Evolutionary conservation across 768 basidiomycete species (phyloP), one percentile per base, ranked within the genome.

Genomic region (Mycena alexandri): DNA sequence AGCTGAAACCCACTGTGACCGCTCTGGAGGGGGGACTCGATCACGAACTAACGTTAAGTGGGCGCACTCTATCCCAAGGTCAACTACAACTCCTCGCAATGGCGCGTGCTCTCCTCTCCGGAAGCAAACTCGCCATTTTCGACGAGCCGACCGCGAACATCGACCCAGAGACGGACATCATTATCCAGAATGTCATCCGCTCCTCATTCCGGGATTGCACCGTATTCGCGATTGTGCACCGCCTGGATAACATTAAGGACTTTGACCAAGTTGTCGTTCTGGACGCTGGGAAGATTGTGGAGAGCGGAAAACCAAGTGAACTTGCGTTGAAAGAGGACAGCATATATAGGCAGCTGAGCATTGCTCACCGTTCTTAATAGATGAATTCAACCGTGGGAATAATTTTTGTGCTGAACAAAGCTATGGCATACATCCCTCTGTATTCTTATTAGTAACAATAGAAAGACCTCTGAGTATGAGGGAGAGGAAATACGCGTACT

Each of bases 251-350:
- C 1, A 86, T 88, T 69, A 74, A 84, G 61, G 77, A 76, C 24
- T 83, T 83, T 68, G 85, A 86, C 67, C 72, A 79, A 47, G 79
- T 85, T 12, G 83, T 89, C 64, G 90, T 91, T 36, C 84, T 91
- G 77, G 84, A 88, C 66, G 81, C 84, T 12, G 90, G 90, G 2
- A 75, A 73, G 21, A 86, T 90, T 46, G 85, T 81, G 43, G 82
- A 82, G 65, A 67, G 80, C 74, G 81, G 80, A 48, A 78, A 82
- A 47, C 85, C 85, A 2, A 73, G 76, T 36, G 79, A 81, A 34
- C 75, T 86, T 10, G 83, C 76, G 71, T 58, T 74, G 50, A 67
- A 71, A 14, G 70, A 72, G n/a, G 78, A 77, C 41, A 82, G 86
- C 16, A 78, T 85, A 60, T 88, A 87, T 78, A 76, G 78, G 19